Evolutionary conservation across 2,329 filamentous ascomycete species (phyloP).

Genomic region (Cylindrodendrum hubeiense): DNA sequence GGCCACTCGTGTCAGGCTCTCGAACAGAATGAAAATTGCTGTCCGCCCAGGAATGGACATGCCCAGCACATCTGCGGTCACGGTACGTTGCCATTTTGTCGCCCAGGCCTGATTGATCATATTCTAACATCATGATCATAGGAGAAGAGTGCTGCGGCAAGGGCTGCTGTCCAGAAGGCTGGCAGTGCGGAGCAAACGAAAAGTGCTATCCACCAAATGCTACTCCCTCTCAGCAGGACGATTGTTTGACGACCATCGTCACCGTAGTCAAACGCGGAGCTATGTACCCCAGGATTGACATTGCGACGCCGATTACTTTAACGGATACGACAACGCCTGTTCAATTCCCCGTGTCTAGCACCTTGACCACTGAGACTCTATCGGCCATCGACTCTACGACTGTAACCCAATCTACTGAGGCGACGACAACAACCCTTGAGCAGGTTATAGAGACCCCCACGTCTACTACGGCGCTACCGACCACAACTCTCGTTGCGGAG

Average conservation of each 20-base stretch:
- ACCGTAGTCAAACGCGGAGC: not conserved
- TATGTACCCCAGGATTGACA: not conserved
- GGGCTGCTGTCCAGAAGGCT: not conserved
- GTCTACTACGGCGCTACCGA: not conserved
- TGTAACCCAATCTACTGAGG: not conserved
- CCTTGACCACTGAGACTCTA: not conserved
- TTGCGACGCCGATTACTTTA: not conserved
- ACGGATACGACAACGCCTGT: not conserved
- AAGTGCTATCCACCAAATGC: not conserved
- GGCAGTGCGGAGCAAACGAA: not conserved
- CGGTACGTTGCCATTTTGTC: not conserved
- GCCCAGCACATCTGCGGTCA: not conserved
- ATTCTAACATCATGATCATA: not conserved
- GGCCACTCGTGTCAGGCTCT: not conserved
- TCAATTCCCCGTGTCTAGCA: not conserved
- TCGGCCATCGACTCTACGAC: not conserved
- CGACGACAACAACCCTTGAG: not conserved
- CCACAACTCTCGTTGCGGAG: not conserved
- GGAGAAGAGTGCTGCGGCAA: not conserved
- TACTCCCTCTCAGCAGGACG: not conserved
- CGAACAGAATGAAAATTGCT: not conserved
- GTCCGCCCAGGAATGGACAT: not conserved
- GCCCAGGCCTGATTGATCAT: not conserved
- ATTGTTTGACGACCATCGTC: not conserved
- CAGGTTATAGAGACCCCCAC: not conserved